Evolutionary conservation across 2,329 filamentous ascomycete species (phyloP).

Genomic region (Hypoxylon sp.): DNA sequence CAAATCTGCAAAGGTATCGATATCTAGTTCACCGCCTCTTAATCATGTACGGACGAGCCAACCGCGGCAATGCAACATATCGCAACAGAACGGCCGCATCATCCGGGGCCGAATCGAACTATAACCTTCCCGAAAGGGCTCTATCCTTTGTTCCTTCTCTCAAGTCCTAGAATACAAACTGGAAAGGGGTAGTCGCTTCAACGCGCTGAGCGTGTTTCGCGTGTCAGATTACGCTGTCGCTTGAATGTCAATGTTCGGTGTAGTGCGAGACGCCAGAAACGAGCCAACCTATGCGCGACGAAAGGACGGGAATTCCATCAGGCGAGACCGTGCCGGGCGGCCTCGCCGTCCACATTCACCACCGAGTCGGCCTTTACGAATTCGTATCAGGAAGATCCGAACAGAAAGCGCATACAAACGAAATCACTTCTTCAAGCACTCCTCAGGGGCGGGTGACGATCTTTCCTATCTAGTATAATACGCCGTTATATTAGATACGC

Average conservation of each 20-base stretch:
- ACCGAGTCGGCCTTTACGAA: conserved; percentile 25
- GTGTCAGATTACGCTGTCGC: conserved; percentile 7
- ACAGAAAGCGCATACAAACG: conserved; percentile 17
- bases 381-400: conserved; percentile 18
- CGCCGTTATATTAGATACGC: conserved; percentile 35
- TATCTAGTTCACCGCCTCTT: conserved; percentile 20
- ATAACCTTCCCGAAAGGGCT: background rate
- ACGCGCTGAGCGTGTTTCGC: conserved; percentile 3
- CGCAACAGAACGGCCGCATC: conserved; percentile 11
- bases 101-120: background rate
- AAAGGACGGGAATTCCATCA: conserved; percentile 3
- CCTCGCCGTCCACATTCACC: conserved; percentile 17
- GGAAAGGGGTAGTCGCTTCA: conserved; percentile 4
- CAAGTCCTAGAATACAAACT: conserved; percentile 18
- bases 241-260: background rate
- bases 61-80: conserved; percentile 12
- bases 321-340: conserved; percentile 17
- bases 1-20: conserved; percentile 12
- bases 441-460: conserved; percentile 35
- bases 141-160: background rate
- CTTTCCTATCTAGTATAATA: conserved; percentile 40
- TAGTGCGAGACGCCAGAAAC: background rate
- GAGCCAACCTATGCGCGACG: background rate
- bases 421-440: conserved; percentile 26
- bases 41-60: conserved; percentile 11